phyloP scores from a whole-genome alignment of 768 basidiomycete genomes.

The Hebeloma cylindrosporum region DNA sequence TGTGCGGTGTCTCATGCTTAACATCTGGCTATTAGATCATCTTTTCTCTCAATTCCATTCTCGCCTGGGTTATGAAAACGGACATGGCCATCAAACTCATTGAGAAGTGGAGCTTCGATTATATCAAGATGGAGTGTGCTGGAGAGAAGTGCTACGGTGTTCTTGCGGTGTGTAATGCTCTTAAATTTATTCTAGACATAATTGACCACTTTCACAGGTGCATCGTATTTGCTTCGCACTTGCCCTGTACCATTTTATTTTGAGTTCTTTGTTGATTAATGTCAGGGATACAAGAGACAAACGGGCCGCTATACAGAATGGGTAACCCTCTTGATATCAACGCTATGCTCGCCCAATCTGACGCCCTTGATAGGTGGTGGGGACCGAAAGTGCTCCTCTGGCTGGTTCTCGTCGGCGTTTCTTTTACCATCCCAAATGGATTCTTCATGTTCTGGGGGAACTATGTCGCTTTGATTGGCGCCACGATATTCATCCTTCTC shows the following conservation, averaged over 20 bases:
- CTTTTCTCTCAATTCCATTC: slow-evolving; percentile 91
- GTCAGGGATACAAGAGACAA: slow-evolving; percentile 90
- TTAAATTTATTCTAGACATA: not conserved
- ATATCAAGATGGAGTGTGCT: slow-evolving; percentile 96
- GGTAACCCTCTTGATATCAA: slow-evolving; percentile 46
- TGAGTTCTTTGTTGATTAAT: slow-evolving; percentile 79
- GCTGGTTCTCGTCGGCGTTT: slow-evolving; percentile 74
- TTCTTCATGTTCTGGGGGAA: slow-evolving; percentile 99
- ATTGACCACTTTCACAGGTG: slow-evolving; percentile 45
- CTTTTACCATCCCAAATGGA: slow-evolving; percentile 95
- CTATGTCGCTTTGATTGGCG: slow-evolving; percentile 87
- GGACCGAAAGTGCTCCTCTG: slow-evolving; percentile 93
- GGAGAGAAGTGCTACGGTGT: slow-evolving; percentile 95
- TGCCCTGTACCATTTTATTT: slow-evolving; percentile 80
- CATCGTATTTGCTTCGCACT: slow-evolving; percentile 98
- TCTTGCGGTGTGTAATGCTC: slow-evolving; percentile 66
- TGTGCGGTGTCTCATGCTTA: slow-evolving; percentile 1
- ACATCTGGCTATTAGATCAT: slow-evolving; percentile 62
- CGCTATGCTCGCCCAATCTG: slow-evolving; percentile 2
- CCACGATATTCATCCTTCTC: slow-evolving; percentile 93
- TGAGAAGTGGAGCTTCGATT: slow-evolving; percentile 92
- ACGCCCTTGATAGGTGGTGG: slow-evolving; percentile 76
- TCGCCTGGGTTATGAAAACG: slow-evolving; percentile 97
- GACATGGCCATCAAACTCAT: slow-evolving; percentile 83
- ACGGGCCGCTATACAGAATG: slow-evolving; percentile 95